Conservation (phyloP, 2,329 filamentous ascomycete species). For the Boeremia lycopersici region DNA sequence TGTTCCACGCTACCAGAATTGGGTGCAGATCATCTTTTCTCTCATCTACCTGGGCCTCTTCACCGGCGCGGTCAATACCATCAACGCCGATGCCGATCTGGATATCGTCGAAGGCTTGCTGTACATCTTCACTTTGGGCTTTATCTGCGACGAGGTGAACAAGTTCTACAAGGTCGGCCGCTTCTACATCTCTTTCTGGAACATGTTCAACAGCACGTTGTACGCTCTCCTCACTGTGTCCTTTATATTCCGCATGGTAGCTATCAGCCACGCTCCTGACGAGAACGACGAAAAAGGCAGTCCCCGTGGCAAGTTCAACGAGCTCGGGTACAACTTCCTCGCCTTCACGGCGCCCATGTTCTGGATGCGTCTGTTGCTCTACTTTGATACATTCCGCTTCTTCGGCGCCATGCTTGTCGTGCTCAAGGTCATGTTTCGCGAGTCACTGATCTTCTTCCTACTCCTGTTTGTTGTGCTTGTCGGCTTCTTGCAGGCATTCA, state of each 20-base stretch:
- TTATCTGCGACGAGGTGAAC: constrained; percentile 82
- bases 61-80: constrained; percentile 90
- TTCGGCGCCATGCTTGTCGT: constrained; percentile 99
- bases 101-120: constrained; percentile 83
- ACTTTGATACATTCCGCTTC: constrained; percentile 91
- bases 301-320: constrained; percentile 70
- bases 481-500: constrained; percentile 90
- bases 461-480: constrained; percentile 82
- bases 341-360: constrained; percentile 96
- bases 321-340: constrained; percentile 89
- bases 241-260: constrained; percentile 78
- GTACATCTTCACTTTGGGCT: constrained; percentile 90
- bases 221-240: constrained; percentile 81
- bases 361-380: constrained; percentile 90
- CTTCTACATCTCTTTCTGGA: constrained; percentile 95
- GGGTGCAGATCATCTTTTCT: constrained; percentile 83
- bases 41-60: constrained; percentile 83
- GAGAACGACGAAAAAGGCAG: not conserved
- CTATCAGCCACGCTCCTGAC: constrained; percentile 62
- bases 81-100: constrained; percentile 83
- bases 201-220: constrained; percentile 85
- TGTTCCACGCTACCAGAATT: constrained; percentile 89
- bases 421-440: constrained; percentile 71
- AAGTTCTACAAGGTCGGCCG: constrained; percentile 96
- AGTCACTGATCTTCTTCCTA: constrained; percentile 93